phyloP scores from a whole-genome alignment of 208 protist species.

The Leishmania guyanensis region DNA sequence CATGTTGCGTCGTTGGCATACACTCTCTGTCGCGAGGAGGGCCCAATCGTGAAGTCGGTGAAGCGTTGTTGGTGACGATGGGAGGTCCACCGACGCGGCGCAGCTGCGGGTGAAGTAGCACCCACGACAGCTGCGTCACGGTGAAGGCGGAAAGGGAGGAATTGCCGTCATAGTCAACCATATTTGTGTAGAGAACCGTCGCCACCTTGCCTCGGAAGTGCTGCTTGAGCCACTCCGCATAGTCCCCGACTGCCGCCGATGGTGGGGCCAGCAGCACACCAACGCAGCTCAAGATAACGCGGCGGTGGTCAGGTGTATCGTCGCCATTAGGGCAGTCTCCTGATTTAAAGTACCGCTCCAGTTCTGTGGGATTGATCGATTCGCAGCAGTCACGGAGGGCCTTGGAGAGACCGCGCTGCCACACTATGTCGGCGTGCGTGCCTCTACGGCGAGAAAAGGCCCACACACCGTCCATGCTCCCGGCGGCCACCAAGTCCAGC shows the following conservation, averaged over 20 bases:
- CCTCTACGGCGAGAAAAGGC: neutral
- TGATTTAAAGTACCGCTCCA: slow-evolving; percentile 43
- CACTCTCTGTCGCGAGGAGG: slow-evolving; percentile 12
- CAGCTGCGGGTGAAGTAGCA: slow-evolving; percentile 44
- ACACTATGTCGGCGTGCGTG: neutral
- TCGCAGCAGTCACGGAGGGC: slow-evolving; percentile 25
- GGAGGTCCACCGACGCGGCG: slow-evolving; percentile 11
- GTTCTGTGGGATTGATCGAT: slow-evolving; percentile 22
- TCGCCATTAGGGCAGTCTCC: neutral
- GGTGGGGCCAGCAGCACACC: slow-evolving; percentile 54
- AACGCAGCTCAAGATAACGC: slow-evolving; percentile 45
- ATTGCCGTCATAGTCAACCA: slow-evolving; percentile 48
- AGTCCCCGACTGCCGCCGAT: slow-evolving; percentile 23
- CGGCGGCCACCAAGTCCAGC: slow-evolving; percentile 22
- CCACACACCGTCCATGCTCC: slow-evolving; percentile 20
- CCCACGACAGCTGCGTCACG: slow-evolving; percentile 49
- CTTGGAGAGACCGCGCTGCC: slow-evolving; percentile 3
- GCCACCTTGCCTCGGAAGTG: slow-evolving; percentile 57
- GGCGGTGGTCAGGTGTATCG: slow-evolving; percentile 8
- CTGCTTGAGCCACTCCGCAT: slow-evolving; percentile 49
- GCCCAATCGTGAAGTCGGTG: slow-evolving; percentile 10
- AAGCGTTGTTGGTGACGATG: slow-evolving; percentile 4
- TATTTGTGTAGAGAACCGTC: slow-evolving; percentile 46
- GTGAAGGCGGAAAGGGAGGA: slow-evolving; percentile 33
- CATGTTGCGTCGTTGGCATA: slow-evolving; percentile 6